Base-by-base conservation (phyloP, 177 flowering plant genomes). In the Tripterygium wilfordii region DNA sequence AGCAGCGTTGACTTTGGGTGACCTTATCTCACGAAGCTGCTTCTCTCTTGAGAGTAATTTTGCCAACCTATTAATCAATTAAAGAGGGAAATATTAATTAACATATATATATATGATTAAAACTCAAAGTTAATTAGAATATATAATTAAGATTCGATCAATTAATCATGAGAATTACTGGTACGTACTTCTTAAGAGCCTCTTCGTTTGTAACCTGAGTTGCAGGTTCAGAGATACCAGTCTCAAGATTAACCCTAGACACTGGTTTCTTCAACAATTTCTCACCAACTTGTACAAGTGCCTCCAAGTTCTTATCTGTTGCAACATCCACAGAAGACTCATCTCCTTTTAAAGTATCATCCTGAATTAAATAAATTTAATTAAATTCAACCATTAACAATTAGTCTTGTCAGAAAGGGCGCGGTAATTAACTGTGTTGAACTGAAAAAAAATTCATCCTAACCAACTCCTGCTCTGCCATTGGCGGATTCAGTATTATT, bases 361-460 rank as follows among this genome's bases (percentile, higher is more conserved):
- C 85, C 85, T 79, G 58, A 30, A 38, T 27, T n/a, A n/a, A n/a
- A n/a, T n/a, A n/a, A n/a, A 17, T 3, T 35, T 5, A 35, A 35
- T 35, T 15, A 3, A 35, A 35, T 35, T 3, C 5, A 35, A 35
- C n/a, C n/a, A n/a, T n/a, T n/a, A n/a, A n/a, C n/a, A n/a, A n/a
- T n/a, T n/a, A n/a, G n/a, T n/a, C n/a, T n/a, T n/a, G n/a, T n/a
- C n/a, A n/a, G n/a, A n/a, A n/a, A n/a, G n/a, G n/a, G n/a, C n/a
- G n/a, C n/a, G n/a, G n/a, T n/a, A n/a, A n/a, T 81, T 76, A 4
- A 73, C 74, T 77, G 79, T 64, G 48, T 76, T 80, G 1, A n/a
- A n/a, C n/a, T n/a, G n/a, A n/a, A n/a, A n/a, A n/a, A n/a, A n/a
- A n/a, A n/a, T n/a, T n/a, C n/a, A n/a, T n/a, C n/a, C n/a, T n/a